These are phyloP conservation scores for Emergomyces orientalis DNA, from an alignment of 2,329 filamentous ascomycete species.

Conservation along the genomic window DNA sequence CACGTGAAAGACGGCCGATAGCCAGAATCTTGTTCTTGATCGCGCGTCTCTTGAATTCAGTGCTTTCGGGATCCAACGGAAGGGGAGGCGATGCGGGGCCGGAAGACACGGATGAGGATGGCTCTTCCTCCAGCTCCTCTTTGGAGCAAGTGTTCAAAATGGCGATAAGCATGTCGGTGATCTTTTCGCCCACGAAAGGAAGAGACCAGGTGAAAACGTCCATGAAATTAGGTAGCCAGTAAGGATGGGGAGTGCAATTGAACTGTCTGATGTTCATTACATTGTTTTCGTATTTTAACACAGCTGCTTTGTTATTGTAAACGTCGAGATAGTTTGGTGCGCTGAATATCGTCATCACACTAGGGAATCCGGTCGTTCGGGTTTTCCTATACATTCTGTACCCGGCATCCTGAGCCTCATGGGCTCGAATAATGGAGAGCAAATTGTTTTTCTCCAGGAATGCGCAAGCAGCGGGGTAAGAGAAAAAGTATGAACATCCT, in stretches of 20 bases:
- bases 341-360: constrained; percentile 99
- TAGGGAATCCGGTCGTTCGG: constrained; percentile 92
- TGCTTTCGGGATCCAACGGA: constrained; percentile 67
- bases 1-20: constrained; percentile 88
- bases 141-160: constrained; percentile 99
- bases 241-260: constrained; percentile 98
- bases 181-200: constrained; percentile 97
- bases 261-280: constrained; percentile 99
- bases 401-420: constrained; percentile 96
- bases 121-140: constrained; percentile 88
- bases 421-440: constrained; percentile 89
- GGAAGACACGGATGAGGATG: constrained; percentile 60
- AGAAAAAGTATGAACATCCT: constrained; percentile 99
- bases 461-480: constrained; percentile 89
- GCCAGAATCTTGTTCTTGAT: constrained; percentile 99
- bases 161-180: constrained; percentile 98
- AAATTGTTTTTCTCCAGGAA: constrained; percentile 99
- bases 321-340: constrained; percentile 98
- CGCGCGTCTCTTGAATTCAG: constrained; percentile 86
- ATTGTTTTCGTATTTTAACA: constrained; percentile 99
- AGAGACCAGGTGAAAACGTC: constrained; percentile 99
- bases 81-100: constrained; percentile 67
- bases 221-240: constrained; percentile 99
- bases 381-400: constrained; percentile 99
- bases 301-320: constrained; percentile 99